phyloP scores from a whole-genome alignment of 176 grass and related monocot genomes.

The Areca catechu region DNA sequence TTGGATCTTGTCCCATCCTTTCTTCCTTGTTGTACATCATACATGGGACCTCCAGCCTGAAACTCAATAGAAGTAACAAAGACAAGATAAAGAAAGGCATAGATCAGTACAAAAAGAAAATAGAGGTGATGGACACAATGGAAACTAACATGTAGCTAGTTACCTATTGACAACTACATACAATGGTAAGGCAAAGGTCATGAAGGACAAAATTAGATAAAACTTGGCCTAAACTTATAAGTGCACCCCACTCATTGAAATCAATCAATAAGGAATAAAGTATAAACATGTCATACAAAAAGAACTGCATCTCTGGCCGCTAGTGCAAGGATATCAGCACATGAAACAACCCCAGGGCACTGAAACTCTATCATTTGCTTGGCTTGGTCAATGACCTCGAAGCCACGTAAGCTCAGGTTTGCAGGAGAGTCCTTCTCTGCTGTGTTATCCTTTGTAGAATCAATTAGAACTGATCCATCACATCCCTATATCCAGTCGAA shows the following conservation, averaged over 20 bases:
- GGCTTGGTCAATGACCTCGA: conserved; percentile 69
- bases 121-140: too few relatives aligned
- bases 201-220: too few relatives aligned
- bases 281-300: conserved; percentile 16
- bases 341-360: conserved; percentile 77
- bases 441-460: conserved; percentile 43
- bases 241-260: too few relatives aligned
- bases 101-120: too few relatives aligned
- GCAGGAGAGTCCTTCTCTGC: conserved; percentile 82
- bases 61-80: not conserved
- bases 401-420: conserved; percentile 65
- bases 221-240: too few relatives aligned
- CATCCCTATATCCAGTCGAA: conserved; percentile 46
- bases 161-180: too few relatives aligned
- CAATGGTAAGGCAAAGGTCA: too few relatives aligned
- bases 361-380: conserved; percentile 47
- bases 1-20: conserved; percentile 56
- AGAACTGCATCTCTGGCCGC: conserved; percentile 72
- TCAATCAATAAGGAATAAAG: too few relatives aligned
- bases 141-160: too few relatives aligned
- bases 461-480: conserved; percentile 77
- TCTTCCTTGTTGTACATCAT: conserved; percentile 44
- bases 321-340: conserved; percentile 63
- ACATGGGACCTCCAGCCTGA: conserved; percentile 60
- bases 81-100: too few relatives aligned